These are phyloP conservation scores for Nitzschia putrida DNA, from an alignment of 108 stramenopile genomes.

Conservation along the genomic window DNA sequence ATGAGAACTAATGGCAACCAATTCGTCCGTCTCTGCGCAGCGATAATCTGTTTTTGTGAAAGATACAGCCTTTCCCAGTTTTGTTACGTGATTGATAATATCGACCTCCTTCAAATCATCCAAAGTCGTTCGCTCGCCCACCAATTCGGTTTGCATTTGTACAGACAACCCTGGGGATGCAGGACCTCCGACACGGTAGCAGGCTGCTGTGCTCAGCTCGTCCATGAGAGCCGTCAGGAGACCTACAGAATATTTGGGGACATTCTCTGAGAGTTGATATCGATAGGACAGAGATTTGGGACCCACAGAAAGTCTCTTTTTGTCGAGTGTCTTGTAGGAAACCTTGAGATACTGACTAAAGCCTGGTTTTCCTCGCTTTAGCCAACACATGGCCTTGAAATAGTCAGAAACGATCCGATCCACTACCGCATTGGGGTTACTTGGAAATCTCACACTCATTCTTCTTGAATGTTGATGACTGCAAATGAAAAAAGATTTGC, in stretches of 20 bases:
- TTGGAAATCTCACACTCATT: background rate
- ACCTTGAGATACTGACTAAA: constrained; percentile 15
- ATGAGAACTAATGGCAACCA: constrained; percentile 16
- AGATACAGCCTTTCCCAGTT: constrained; percentile 19
- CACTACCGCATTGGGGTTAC: background rate
- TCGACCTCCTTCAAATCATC: background rate
- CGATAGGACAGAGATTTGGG: constrained; percentile 11
- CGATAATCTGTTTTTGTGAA: constrained; percentile 17
- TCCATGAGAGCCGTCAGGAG: constrained; percentile 24
- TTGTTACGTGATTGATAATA: constrained; percentile 26
- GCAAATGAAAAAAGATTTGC: no score
- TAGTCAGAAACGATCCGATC: background rate
- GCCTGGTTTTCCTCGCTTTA: background rate
- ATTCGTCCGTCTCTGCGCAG: background rate
- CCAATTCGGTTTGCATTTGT: constrained; percentile 16
- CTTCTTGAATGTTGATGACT: no score
- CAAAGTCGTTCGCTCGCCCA: background rate
- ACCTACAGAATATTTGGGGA: background rate
- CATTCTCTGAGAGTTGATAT: background rate
- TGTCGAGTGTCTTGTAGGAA: constrained; percentile 15
- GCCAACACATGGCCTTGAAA: background rate
- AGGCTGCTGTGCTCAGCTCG: constrained; percentile 8
- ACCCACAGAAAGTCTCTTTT: constrained; percentile 2
- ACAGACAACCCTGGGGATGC: background rate
- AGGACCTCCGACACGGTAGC: constrained; percentile 4